These are phyloP conservation scores for Linderina pennispora DNA, from an alignment of 192 early-diverging fungal species.

Conservation along the genomic window DNA sequence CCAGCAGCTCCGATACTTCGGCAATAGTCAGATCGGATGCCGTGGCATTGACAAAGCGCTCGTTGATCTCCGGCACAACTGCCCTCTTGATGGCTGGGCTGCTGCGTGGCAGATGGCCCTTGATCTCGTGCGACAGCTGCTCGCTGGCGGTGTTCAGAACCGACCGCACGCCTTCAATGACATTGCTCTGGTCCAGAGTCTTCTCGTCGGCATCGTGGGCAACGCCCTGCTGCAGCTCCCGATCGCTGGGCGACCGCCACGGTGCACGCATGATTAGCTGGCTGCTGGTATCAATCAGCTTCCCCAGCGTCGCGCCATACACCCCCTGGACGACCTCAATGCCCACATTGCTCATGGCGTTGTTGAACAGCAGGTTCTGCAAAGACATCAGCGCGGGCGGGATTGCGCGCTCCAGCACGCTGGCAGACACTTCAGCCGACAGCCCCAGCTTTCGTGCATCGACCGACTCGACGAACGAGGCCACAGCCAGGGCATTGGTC, in stretches of 20 bases:
- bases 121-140: constrained; percentile 37
- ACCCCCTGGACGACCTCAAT: constrained; percentile 46
- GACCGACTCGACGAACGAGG: constrained; percentile 33
- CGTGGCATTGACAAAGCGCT: constrained; percentile 8
- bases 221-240: constrained; percentile 16
- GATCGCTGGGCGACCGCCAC: constrained; percentile 20
- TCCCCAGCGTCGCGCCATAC: constrained; percentile 38
- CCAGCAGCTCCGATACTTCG: constrained; percentile 28
- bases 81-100: not conserved
- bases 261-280: constrained; percentile 18
- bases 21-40: constrained; percentile 20
- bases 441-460: constrained; percentile 36
- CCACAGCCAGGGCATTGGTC: constrained; percentile 37
- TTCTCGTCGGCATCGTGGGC: constrained; percentile 1
- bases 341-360: constrained; percentile 27
- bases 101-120: constrained; percentile 21
- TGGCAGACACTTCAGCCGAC: constrained; percentile 20
- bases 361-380: constrained; percentile 28
- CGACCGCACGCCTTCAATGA: constrained; percentile 15
- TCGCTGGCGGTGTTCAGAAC: constrained; percentile 24
- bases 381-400: constrained; percentile 18
- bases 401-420: constrained; percentile 13
- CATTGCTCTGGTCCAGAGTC: not conserved
- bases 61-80: constrained; percentile 6
- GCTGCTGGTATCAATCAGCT: constrained; percentile 25